Conservation (phyloP, 108 stramenopile genomes). For the Aurantiochytrium sp. region DNA sequence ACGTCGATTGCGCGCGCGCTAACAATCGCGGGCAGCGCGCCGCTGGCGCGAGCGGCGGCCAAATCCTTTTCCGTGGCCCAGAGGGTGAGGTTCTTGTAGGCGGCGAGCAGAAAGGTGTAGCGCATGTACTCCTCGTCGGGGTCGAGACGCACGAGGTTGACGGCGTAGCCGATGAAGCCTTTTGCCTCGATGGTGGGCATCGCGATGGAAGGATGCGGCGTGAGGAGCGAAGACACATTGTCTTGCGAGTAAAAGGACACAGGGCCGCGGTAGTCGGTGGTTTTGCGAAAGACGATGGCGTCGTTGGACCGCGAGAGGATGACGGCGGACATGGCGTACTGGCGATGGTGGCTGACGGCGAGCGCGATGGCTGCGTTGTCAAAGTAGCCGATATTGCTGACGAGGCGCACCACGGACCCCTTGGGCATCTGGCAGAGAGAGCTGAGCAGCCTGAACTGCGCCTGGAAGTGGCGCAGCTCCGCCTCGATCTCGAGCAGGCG, state of each 20-base stretch:
- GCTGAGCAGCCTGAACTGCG: neutral
- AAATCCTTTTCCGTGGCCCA: neutral
- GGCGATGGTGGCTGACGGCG: neutral
- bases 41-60: neutral
- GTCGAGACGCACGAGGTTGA: neutral
- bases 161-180: constrained; percentile 20
- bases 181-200: neutral
- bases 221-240: neutral
- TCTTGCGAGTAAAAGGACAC: constrained; percentile 7
- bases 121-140: constrained; percentile 20
- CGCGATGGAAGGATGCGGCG: neutral
- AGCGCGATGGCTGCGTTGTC: neutral
- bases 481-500: neutral
- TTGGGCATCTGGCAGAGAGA: constrained; percentile 19
- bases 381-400: constrained; percentile 7
- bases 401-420: neutral
- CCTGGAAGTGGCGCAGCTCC: neutral
- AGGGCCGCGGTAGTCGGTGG: neutral
- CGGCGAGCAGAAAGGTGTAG: constrained; percentile 1
- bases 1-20: neutral
- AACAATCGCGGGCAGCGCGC: neutral
- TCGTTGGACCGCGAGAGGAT: neutral
- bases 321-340: neutral
- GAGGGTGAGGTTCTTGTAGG: constrained; percentile 13
- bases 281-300: neutral